A percentile compares a stretch with the other conserved stretches of the same genome.
Conservation (phyloP, 768 basidiomycete genomes). For the Leccinum broughii region DNA sequence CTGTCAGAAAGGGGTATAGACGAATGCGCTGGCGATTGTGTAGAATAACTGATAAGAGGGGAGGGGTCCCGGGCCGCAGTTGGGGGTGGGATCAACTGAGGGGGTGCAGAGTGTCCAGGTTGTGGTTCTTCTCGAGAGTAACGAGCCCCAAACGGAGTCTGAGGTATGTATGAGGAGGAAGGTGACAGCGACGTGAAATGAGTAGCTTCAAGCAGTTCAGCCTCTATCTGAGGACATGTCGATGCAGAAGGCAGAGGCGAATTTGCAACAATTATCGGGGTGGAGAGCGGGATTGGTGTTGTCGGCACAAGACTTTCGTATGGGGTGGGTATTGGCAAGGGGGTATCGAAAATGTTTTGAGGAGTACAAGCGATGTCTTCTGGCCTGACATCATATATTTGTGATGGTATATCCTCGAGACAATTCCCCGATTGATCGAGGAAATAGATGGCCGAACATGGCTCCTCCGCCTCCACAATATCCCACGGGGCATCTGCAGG, state of each 20-base stretch:
- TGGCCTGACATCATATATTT: constrained; percentile 8
- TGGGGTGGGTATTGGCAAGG: background rate
- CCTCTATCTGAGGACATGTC: background rate
- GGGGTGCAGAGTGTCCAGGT: background rate
- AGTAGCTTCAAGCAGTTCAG: background rate
- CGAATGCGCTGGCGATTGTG: background rate
- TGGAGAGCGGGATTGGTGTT: background rate
- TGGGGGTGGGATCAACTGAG: constrained; percentile 19
- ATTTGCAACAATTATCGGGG: background rate
- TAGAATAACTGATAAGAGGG: background rate
- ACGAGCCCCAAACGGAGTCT: background rate
- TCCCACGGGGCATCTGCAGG: constrained; percentile 3
- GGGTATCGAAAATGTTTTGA: background rate
- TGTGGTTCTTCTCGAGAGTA: background rate
- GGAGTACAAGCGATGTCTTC: constrained; percentile 27
- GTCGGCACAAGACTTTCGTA: background rate
- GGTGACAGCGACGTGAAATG: background rate
- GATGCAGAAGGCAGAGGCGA: background rate
- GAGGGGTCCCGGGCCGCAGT: constrained; percentile 5
- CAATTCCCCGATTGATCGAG: constrained; percentile 16
- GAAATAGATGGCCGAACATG: constrained; percentile 1
- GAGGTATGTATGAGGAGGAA: background rate
- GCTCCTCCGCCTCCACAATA: background rate
- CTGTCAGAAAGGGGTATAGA: background rate
- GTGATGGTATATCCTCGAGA: constrained; percentile 15